Base-by-base conservation (phyloP, 371 early-diverging fungal species). In the Entomophthora muscae region DNA sequence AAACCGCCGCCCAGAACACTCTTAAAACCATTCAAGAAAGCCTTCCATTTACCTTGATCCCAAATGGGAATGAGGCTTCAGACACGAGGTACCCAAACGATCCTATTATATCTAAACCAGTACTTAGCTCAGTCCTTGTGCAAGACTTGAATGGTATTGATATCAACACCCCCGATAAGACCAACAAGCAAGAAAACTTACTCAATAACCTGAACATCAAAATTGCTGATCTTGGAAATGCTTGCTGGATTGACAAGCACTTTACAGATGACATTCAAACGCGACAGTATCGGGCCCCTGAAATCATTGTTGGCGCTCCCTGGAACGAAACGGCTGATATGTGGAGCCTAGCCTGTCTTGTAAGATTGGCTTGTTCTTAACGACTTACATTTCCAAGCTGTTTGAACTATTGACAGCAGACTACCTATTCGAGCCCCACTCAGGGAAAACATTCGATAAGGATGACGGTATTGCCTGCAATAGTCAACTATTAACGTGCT, bases 241-340 rank as follows among this genome's bases (percentile, higher is more conserved):
- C 98, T n/a, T 95, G 93, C 69, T 95, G 93, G 91, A 83, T 84
- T 1, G 79, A 95, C 68, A 85, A 92, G 65, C 95, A 95, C 69
- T 94, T 93, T 64, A 93, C 94, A 0, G 86, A 88, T 64, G 96
- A 96, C 72, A 95, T 98, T 63, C 97, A 96, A 70, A 97, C 98
- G 27, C 84, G 98, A 59, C 98, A 95, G 72, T 99, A 99, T 66
- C 84, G 99, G 55, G 85, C 93, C 1, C 99, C 99, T 12, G 99
- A 98, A 71, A 97, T 94, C 3, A 93, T 98, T 54, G 70, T 98
- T 1, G 98, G 99, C 1, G 83, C 85, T n/a, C 77, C 81, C 42
- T 98, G 95, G 86, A 86, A 88, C 61, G 73, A 83, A 22, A 82
- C 85, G n/a, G 89, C 94, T 1, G 99, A 99, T 73, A 86, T 96